Evolutionary conservation across 768 basidiomycete species (phyloP).

Genomic region (Nidularia sp.): DNA sequence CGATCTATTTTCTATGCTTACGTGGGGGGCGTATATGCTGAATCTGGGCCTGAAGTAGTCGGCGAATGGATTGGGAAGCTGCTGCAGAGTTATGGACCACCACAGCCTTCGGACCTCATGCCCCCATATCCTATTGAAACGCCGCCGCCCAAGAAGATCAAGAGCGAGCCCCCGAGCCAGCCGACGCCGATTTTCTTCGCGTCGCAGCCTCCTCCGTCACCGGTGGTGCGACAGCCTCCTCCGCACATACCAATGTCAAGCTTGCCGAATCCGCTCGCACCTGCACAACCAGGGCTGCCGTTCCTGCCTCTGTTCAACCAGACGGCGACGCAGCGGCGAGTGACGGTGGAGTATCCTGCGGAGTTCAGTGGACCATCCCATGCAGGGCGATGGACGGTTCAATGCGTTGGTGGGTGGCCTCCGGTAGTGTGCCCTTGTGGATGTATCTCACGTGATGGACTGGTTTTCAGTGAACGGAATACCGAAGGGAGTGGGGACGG

Average conservation of each 20-base stretch:
- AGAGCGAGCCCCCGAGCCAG: conserved; percentile 28
- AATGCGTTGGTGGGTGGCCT: conserved; percentile 60
- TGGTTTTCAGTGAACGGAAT: conserved; percentile 60
- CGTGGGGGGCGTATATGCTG: conserved; percentile 58
- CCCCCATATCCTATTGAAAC: conserved; percentile 13
- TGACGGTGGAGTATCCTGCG: conserved; percentile 58
- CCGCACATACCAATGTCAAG: conserved; percentile 14
- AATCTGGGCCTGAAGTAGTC: conserved; percentile 47
- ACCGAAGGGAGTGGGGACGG: conserved; percentile 60
- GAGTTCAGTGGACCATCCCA: conserved; percentile 63
- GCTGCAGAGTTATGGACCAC: conserved; percentile 14
- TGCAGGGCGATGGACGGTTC: conserved; percentile 61
- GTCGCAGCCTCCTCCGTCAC: conserved; percentile 17
- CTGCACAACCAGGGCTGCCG: conserved; percentile 59
- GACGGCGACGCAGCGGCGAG: conserved; percentile 60
- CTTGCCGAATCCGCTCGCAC: conserved; percentile 53
- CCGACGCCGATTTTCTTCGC: conserved; percentile 25
- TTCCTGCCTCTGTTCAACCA: conserved; percentile 76
- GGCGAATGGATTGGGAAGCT: conserved; percentile 53
- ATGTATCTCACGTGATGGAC: conserved; percentile 1
- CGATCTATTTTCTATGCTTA: conserved; percentile 60
- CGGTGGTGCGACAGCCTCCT: conserved; percentile 9
- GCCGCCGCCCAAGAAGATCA: conserved; percentile 38
- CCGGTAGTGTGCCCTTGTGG: background rate
- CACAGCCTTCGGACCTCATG: background rate